A percentile compares a stretch with the other conserved stretches of the same genome.
Evolutionary conservation across 441 rosid species (phyloP).

Genomic region (Arabidopsis hybrid): DNA sequence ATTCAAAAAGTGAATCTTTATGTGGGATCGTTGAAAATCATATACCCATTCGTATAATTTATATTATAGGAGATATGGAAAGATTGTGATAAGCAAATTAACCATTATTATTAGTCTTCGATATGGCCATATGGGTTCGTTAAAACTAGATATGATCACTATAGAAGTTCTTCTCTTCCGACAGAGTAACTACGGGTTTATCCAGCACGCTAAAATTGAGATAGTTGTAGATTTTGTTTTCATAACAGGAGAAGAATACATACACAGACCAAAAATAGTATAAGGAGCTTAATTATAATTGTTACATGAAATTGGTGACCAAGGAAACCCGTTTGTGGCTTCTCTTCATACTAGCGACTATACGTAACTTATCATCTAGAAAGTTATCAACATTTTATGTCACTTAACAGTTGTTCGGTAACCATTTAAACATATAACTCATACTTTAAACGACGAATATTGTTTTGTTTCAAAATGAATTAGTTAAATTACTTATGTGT

Average conservation of each 20-base stretch:
- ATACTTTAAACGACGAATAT: not conserved
- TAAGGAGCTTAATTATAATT: not conserved
- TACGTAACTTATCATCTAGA: not conserved
- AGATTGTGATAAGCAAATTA: not conserved
- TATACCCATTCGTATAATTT: not conserved
- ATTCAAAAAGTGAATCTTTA: not conserved
- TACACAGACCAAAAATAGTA: not conserved
- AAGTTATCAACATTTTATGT: not conserved
- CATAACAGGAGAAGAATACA: not conserved
- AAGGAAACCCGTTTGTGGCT: not conserved
- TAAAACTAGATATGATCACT: not conserved
- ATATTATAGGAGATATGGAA: slow-evolving; percentile 1
- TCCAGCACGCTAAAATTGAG: not conserved
- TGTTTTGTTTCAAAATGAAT: not conserved
- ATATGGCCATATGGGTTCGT: not conserved
- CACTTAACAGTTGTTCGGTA: not conserved
- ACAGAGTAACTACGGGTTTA: too few relatives aligned
- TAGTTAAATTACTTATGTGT: not conserved
- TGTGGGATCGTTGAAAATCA: not conserved
- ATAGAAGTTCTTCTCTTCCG: not conserved
- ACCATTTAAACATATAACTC: not conserved
- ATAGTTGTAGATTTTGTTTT: not conserved
- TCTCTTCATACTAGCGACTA: not conserved
- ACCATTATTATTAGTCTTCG: not conserved
- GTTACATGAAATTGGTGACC: not conserved